phyloP scores from a whole-genome alignment of 352 stramenopile genomes.

The Phytophthora aleatoria region DNA sequence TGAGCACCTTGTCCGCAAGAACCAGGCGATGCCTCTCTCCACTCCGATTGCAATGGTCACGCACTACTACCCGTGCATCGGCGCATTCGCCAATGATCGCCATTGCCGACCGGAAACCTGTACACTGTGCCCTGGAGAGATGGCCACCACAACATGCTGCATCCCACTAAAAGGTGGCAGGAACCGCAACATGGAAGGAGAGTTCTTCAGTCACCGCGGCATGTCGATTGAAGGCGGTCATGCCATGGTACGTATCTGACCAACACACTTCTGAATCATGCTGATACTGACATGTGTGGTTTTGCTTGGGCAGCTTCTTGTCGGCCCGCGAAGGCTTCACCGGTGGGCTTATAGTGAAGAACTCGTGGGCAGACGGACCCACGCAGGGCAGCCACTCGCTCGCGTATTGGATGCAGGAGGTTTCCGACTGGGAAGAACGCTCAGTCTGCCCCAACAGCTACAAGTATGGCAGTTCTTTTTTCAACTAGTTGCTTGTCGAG shows the following conservation, averaged over 20 bases:
- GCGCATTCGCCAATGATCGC: slow-evolving; percentile 52
- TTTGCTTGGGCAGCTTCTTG: slow-evolving; percentile 53
- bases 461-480: slow-evolving; percentile 49
- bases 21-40: slow-evolving; percentile 79
- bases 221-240: slow-evolving; percentile 85
- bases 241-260: slow-evolving; percentile 58
- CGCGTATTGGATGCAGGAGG: slow-evolving; percentile 82
- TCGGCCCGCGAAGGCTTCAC: slow-evolving; percentile 76
- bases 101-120: slow-evolving; percentile 70
- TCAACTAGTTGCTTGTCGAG: neutral
- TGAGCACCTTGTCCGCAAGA: slow-evolving; percentile 76
- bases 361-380: slow-evolving; percentile 71
- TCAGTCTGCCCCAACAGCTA: slow-evolving; percentile 81
- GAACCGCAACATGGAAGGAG: slow-evolving; percentile 85
- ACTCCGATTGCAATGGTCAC: slow-evolving; percentile 76
- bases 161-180: slow-evolving; percentile 67
- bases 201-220: slow-evolving; percentile 81
- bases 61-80: slow-evolving; percentile 85
- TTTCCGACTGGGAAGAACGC: slow-evolving; percentile 83
- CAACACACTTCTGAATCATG: neutral
- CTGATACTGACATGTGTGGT: neutral
- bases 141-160: slow-evolving; percentile 82
- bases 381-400: slow-evolving; percentile 76
- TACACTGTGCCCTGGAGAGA: slow-evolving; percentile 73
- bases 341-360: slow-evolving; percentile 77